Evolutionary conservation across 2,329 filamentous ascomycete genomes (phyloP).

Genomic region (Ceratocystis variospora): DNA sequence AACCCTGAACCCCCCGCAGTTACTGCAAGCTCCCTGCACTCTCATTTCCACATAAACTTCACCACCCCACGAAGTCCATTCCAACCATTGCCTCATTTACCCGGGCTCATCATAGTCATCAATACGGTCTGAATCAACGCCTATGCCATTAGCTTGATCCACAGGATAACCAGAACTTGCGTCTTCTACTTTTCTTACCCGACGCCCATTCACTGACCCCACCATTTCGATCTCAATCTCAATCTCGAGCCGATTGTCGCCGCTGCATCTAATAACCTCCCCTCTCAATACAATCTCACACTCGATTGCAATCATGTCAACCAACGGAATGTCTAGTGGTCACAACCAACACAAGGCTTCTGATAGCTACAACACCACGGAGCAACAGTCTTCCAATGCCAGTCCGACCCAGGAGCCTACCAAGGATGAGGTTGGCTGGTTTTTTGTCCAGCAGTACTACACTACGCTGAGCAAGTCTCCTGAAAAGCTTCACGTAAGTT

Average conservation of each 20-base stretch:
- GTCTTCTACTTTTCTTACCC: background rate
- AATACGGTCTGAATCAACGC: background rate
- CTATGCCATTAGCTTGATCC: background rate
- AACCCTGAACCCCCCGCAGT: slow-evolving; percentile 16
- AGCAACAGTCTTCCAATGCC: slow-evolving; percentile 15
- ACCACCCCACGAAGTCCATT: slow-evolving; percentile 4
- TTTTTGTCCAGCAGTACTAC: slow-evolving; percentile 99
- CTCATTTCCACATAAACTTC: slow-evolving; percentile 1
- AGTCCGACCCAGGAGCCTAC: slow-evolving; percentile 35
- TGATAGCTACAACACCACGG: slow-evolving; percentile 26
- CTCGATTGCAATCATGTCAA: slow-evolving; percentile 33
- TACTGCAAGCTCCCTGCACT: slow-evolving; percentile 16
- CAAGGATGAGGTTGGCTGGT: slow-evolving; percentile 98
- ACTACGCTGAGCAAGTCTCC: slow-evolving; percentile 89
- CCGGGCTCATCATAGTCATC: slow-evolving; percentile 3
- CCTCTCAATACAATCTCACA: slow-evolving; percentile 7
- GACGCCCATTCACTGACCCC: slow-evolving; percentile 5
- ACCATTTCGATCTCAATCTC: background rate
- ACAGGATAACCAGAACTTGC: background rate
- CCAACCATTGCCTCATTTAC: slow-evolving; percentile 6
- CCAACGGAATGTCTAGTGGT: slow-evolving; percentile 41
- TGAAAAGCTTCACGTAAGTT: slow-evolving; percentile 70
- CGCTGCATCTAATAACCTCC: background rate
- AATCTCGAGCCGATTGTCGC: slow-evolving; percentile 3
- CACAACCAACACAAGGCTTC: slow-evolving; percentile 29